phyloP scores from a whole-genome alignment of 768 basidiomycete genomes.

The Tricholoma sp. region DNA sequence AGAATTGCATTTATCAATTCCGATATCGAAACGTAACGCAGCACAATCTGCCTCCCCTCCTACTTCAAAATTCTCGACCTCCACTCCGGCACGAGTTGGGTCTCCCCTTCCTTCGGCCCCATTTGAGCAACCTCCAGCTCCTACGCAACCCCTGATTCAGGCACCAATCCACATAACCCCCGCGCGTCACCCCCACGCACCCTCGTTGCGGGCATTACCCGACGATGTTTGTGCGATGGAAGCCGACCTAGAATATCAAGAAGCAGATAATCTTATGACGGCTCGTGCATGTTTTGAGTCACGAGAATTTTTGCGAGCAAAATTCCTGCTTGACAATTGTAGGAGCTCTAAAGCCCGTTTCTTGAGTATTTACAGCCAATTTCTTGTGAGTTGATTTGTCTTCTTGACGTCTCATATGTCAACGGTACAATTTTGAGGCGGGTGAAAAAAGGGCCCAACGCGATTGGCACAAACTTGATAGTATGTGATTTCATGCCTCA shows the following conservation, averaged over 20 bases:
- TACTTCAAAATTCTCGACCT: conserved; percentile 45
- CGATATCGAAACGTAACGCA: conserved; percentile 39
- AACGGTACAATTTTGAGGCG: conserved; percentile 41
- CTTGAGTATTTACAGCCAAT: conserved; percentile 73
- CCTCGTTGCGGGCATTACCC: conserved; percentile 25
- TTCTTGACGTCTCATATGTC: background rate
- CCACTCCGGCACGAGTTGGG: conserved; percentile 49
- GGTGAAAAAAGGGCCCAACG: conserved; percentile 78
- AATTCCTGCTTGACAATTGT: conserved; percentile 58
- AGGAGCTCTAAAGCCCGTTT: conserved; percentile 72
- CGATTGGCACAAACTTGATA: conserved; percentile 80
- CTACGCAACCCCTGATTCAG: conserved; percentile 27
- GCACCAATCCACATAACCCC: conserved; percentile 20
- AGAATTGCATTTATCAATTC: conserved; percentile 63
- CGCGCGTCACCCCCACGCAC: conserved; percentile 32
- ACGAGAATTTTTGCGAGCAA: conserved; percentile 74
- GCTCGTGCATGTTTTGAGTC: conserved; percentile 71
- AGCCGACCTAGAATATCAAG: conserved; percentile 47
- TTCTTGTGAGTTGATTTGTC: conserved; percentile 57
- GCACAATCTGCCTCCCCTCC: conserved; percentile 18
- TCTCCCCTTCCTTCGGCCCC: conserved; percentile 34
- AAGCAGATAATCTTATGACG: conserved; percentile 67
- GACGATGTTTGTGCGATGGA: conserved; percentile 33
- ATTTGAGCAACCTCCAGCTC: conserved; percentile 33
- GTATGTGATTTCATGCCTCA: conserved; percentile 33